Evolutionary conservation across 108 stramenopile species (phyloP), one percentile per base, ranked within the genome.

Genomic region (Cyclotella baltica): DNA sequence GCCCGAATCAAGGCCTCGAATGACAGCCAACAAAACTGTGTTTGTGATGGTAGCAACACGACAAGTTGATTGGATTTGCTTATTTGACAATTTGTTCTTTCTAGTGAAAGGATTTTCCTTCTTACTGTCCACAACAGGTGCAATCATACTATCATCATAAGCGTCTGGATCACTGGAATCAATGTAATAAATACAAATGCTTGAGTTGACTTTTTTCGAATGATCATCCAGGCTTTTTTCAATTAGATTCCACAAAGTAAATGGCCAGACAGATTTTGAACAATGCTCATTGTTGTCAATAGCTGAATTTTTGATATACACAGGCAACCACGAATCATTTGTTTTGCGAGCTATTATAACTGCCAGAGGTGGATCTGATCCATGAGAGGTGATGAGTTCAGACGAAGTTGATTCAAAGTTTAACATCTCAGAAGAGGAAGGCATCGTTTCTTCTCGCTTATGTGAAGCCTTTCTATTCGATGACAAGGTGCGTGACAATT

Each of bases 221-320:
- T 67, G 48, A 10, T n/a, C 19, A 13, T 52, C 67, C 5, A 67
- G 16, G 48, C 48, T 18, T 5, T 33, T 9, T 51, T 51, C 29
- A 33, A 67, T 52, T 40, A 53, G 63, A 64, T n/a, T n/a, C 73
- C 73, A 74, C 25, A 53, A 10, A 23, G 13, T 43, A 25, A 74
- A 28, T 31, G 73, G 73, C 73, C 73, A 74, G 13, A 22, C 30
- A 0, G 38, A 40, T 43, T 23, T 20, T 30, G 43, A 30, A 50
- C 51, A 47, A 25, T 58, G 40, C 27, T 31, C 9, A 10, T 22
- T 18, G 5, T 40, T 38, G 30, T 62, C 37, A 62, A 37, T 15
- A 63, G 20, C 33, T 36, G 69, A 58, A 47, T 47, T 69, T 35
- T 69, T 74, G n/a, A 81, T 63, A 68, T 69, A 81, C 11, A 81